phyloP scores from a whole-genome alignment of 352 stramenopile species.

The Halophytophthora polymorphica region DNA sequence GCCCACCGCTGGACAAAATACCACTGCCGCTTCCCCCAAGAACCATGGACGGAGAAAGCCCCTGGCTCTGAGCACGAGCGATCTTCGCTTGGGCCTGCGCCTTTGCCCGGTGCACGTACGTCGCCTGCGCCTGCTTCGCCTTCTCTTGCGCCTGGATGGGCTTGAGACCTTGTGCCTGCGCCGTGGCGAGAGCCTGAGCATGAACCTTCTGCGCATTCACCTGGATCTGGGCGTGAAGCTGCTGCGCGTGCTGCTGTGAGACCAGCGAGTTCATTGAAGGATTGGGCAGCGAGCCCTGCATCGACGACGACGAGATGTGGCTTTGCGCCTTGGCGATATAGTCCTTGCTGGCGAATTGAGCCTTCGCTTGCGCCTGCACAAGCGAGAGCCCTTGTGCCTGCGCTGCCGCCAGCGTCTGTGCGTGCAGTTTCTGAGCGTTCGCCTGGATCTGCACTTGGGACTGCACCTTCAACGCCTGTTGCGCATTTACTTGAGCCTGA shows the following conservation, averaged over 20 bases:
- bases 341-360: conserved; percentile 85
- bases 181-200: conserved; percentile 80
- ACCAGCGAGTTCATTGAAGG: conserved; percentile 52
- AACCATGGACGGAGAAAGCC: conserved; percentile 36
- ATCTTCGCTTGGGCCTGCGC: conserved; percentile 87
- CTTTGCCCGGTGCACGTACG: conserved; percentile 84
- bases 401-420: conserved; percentile 76
- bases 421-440: conserved; percentile 86
- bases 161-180: conserved; percentile 82
- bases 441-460: conserved; percentile 89
- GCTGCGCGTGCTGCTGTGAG: conserved; percentile 79
- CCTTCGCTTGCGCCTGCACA: conserved; percentile 83
- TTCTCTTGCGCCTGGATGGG: conserved; percentile 87
- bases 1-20: conserved; percentile 16
- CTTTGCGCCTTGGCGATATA: conserved; percentile 88
- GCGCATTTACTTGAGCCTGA: conserved; percentile 80
- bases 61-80: conserved; percentile 65
- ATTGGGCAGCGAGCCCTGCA: conserved; percentile 51
- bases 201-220: conserved; percentile 89
- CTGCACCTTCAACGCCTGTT: conserved; percentile 80
- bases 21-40: conserved; percentile 16
- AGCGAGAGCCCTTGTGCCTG: conserved; percentile 84
- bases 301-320: conserved; percentile 61
- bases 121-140: conserved; percentile 87
- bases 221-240: conserved; percentile 87